Base-by-base conservation (phyloP, 441 rosid species). In the Syzygium syzygioides region DNA sequence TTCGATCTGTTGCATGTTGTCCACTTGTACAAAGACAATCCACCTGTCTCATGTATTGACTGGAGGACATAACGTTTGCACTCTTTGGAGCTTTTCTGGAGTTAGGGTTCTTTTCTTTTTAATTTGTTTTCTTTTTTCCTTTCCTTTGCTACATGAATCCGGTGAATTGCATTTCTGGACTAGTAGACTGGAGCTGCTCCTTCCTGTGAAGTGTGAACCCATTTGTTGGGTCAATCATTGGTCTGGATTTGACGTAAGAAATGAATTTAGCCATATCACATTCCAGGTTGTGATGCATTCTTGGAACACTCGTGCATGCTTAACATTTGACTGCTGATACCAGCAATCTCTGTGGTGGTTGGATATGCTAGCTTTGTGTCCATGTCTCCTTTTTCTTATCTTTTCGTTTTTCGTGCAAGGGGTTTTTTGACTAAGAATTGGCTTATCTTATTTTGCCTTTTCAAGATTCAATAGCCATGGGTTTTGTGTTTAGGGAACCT, bases 21-120 rank as follows among this genome's bases (percentile, higher is more conserved):
- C 90, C 89, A 88, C 87, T 59, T 88, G 90, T 88, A 25, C 87
- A 41, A 55, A 55, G 52, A 55, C 52, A 25, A 41, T 57, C n/a
- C 90, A 88, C 90, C 86, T 85, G 90, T 88, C 90, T 88, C 62
- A 52, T 85, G 59, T 85, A 41, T 85, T 62, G 86, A 79, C 89
- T 23, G 66, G 79, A 60, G 52, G 57, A 55, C 86, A 53, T 88
- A 80, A 30, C 89, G 32, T 34, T 87, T 18, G 34, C 87, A 25
- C 48, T 66, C 25, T 53, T 45, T n/a, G 20, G 54, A 11, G 85
- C 53, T 68, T 25, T 87, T 41, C 83, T 76, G 83, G 52, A 76
- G 83, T 76, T 76, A 37, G 83, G 83, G 55, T 28, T 79, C 37
- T 57, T 87, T 66, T 80, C 30, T 76, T 80, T 79, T 50, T 30